Evolutionary conservation across 2,329 filamentous ascomycete genomes (phyloP), one percentile per base, ranked within the genome.

Genomic region (Amesomyces nigricolor): DNA sequence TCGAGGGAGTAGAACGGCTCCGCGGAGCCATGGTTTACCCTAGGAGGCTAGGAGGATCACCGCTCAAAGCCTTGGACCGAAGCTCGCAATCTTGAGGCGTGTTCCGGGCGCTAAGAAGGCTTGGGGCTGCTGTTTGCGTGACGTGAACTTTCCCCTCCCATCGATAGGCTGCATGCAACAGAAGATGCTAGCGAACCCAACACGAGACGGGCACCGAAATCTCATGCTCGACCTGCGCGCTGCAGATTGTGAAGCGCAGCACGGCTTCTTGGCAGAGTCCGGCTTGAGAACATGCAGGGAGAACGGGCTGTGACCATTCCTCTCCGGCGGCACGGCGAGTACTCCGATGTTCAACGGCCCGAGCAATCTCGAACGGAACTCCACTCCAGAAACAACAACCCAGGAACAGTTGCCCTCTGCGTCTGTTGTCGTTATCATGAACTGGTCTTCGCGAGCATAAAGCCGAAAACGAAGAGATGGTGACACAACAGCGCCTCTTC

Each of bases 401-500:
- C 3, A 35, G 9, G 9, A 35, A 35, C 32, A 35, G 32, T 7
- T 35, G 3, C 32, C 7, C 32, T 35, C 32, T 11, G 7, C 11
- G 32, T 35, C 9, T 13, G 32, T 13, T 13, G 32, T 35, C 9
- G 32, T 13, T 35, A 13, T 35, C 32, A 35, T 35, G 32, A 35
- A 35, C 32, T 11, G 37, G 6, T 30, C 22, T 2, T 35, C 9
- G 30, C 11, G 6, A 39, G 17, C 14, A 51, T 16, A 26, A 16
- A 37, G 7, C 19, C 14, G 10, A 16, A 38, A 29, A 38, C 19
- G n/a, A 37, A 30, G 30, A 37, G 17, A 16, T 22, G 38, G 53
- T 56, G 30, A 48, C 49, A 56, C 54, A 3, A 43, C 26, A 51
- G 17, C 8, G 14, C 13, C 16, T 39, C 48, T 26, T 39, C 48